Percentiles rank a stretch among this genome's conserved stretches.
phyloP scores from a whole-genome alignment of 768 basidiomycete species.

The Termitomyces sp. region DNA sequence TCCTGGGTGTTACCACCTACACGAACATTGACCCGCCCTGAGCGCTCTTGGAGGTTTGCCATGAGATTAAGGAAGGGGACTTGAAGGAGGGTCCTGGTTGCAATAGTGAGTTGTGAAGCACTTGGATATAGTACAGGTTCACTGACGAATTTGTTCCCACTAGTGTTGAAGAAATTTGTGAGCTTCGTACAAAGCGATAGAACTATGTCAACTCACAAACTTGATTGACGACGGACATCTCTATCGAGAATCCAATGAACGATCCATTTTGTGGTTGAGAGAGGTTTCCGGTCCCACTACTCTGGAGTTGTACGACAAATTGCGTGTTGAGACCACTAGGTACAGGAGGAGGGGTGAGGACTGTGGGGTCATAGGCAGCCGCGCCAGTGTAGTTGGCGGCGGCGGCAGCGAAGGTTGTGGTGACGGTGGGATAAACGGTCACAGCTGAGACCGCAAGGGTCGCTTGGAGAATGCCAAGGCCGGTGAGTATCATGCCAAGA shows the following conservation, averaged over 20 bases:
- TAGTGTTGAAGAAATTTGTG: constrained; percentile 12
- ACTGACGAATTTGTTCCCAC: constrained; percentile 47
- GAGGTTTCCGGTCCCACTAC: constrained; percentile 4
- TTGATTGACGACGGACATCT: constrained; percentile 58
- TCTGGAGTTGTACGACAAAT: constrained; percentile 39
- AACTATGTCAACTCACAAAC: constrained; percentile 35
- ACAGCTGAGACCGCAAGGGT: constrained; percentile 17
- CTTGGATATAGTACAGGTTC: not conserved
- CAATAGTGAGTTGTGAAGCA: not conserved
- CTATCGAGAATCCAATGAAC: constrained; percentile 56
- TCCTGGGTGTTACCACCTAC: constrained; percentile 84
- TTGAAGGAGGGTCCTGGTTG: constrained; percentile 36
- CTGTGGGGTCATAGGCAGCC: constrained; percentile 48
- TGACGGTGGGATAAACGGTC: constrained; percentile 29
- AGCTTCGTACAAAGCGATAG: not conserved
- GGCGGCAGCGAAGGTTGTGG: constrained; percentile 19
- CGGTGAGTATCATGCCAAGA: constrained; percentile 7
- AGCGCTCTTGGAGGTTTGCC: constrained; percentile 61
- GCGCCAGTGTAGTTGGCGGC: constrained; percentile 42
- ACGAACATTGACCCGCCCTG: constrained; percentile 59
- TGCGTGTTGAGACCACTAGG: constrained; percentile 39
- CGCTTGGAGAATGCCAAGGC: constrained; percentile 10
- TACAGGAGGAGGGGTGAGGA: constrained; percentile 45
- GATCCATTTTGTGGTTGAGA: constrained; percentile 25
- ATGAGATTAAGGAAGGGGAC: constrained; percentile 78